Base-by-base conservation (phyloP, 805 yeast genomes). In the Ogataea henricii region DNA sequence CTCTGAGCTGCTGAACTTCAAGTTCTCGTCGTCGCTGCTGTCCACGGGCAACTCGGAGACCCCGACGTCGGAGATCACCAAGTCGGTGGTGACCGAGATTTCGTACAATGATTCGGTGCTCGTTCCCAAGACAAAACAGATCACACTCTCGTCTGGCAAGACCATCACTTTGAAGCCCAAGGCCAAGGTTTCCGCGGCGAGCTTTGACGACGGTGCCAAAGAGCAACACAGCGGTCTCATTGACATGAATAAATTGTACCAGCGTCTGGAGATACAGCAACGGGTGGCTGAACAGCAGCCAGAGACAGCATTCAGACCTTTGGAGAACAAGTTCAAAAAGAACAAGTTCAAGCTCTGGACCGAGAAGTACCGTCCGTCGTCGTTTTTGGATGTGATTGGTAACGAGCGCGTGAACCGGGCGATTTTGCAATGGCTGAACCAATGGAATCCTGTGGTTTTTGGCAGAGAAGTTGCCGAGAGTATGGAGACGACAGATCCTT, bases 291-390 rank as follows among this genome's bases (percentile, higher is more conserved):
- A 51, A 32, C 54, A 56, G 13, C 46, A 42, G 21, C 40, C 48
- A 8, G 48, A 48, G 9, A 40, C 26, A 9, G 46, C 38, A 14
- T 20, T 35, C 25, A 42, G 43, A 39, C 39, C 52, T 13, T 32
- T 50, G 42, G 51, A 48, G 17, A 45, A 43, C 36, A 43, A 38
- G 16, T 48, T 57, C 37, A 43, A 47, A 27, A 14, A 26, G n/a
- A n/a, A 43, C 5, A 26, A 16, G 17, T 41, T 33, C 36, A 50
- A 49, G 17, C 55, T 76, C 25, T 67, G 77, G 82, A 79, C 83
- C 2, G 92, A 86, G 57, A 83, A 83, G 61, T 86, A 84, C 74
- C 69, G 88, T 51, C 89, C 92, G 0, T 65, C 63, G 33, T 68
- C 64, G n/a, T 85, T 83, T 66, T 56, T 84, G 26, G 89, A 86